Conservation (phyloP, 2,329 filamentous ascomycete species). For the Fusarium ambrosium region DNA sequence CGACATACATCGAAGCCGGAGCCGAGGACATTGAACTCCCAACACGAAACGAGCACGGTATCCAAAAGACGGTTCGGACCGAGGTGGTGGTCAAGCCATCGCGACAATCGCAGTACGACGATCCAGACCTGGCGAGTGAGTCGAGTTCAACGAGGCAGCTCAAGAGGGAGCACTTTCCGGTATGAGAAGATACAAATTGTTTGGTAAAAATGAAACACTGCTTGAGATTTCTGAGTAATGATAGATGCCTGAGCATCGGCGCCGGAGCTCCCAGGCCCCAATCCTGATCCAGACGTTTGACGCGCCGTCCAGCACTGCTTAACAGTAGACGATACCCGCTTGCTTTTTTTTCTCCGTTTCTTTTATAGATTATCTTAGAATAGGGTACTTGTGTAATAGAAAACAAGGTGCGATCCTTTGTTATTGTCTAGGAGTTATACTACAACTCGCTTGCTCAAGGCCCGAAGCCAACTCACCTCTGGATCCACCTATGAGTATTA, state of each 20-base stretch:
- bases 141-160: constrained; percentile 39
- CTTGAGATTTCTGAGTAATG: neutral
- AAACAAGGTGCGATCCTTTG: neutral
- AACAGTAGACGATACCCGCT: constrained; percentile 1
- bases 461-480: neutral
- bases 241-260: neutral
- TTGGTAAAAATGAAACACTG: neutral
- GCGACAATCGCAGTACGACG: constrained; percentile 35
- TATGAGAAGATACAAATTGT: constrained; percentile 8
- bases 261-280: neutral
- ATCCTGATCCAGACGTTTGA: neutral
- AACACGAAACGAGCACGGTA: constrained; percentile 21
- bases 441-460: neutral
- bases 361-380: neutral
- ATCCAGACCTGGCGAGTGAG: constrained; percentile 40
- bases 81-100: constrained; percentile 42
- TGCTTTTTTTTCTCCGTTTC: neutral
- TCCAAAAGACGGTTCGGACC: constrained; percentile 46
- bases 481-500: neutral
- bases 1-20: constrained; percentile 42
- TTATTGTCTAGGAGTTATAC: neutral
- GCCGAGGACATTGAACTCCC: constrained; percentile 41
- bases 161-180: constrained; percentile 38
- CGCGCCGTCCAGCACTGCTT: neutral
- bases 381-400: neutral